Evolutionary conservation across 768 basidiomycete species (phyloP).

Genomic region (Fomitopsis serialis): DNA sequence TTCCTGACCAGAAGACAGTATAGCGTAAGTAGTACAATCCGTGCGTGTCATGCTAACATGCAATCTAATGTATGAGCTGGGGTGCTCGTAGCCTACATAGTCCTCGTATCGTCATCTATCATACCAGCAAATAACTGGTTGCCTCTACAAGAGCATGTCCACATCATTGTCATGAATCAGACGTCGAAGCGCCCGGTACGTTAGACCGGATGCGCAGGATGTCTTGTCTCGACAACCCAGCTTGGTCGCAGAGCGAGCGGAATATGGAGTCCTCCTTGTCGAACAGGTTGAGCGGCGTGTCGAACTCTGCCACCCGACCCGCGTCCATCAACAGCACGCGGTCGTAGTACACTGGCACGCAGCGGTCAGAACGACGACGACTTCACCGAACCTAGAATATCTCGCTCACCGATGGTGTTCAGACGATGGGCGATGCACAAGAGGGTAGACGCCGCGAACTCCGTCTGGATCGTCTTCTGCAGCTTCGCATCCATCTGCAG

Average conservation of each 20-base stretch:
- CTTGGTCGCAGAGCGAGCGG: conserved; percentile 64
- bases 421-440: conserved; percentile 71
- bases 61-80: no score
- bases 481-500: conserved; percentile 88
- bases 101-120: no score
- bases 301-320: conserved; percentile 66
- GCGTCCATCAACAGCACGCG: conserved; percentile 68
- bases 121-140: no score
- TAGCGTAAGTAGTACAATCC: no score
- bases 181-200: not conserved
- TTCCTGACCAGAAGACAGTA: no score
- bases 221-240: conserved; percentile 47
- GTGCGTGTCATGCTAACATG: no score
- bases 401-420: conserved; percentile 45
- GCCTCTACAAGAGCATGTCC: no score
- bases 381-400: not conserved
- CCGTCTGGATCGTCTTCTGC: conserved; percentile 79
- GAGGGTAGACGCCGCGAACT: conserved; percentile 72
- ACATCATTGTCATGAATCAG: no score
- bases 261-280: conserved; percentile 61
- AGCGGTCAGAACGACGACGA: not conserved
- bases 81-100: no score
- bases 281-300: conserved; percentile 64
- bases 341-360: conserved; percentile 60
- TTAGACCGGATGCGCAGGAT: conserved; percentile 43